A percentile compares a stretch with the other conserved stretches of the same genome.
Conservation (phyloP, 2,329 filamentous ascomycete genomes). For the Rutstroemia sp. region DNA sequence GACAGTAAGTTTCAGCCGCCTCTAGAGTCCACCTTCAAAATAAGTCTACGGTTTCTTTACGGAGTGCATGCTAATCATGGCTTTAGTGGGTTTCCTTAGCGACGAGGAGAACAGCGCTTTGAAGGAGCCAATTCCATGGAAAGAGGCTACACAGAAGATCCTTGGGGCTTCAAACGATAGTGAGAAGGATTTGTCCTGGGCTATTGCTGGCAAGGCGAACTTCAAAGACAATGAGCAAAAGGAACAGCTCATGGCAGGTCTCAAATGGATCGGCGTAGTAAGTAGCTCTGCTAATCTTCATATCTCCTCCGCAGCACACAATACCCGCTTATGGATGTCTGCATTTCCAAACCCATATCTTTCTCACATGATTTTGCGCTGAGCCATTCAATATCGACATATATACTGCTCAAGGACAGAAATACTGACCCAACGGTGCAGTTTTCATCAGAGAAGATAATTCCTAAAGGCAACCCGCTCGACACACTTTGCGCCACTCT, state of each 20-base stretch:
- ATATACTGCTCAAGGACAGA: too few relatives aligned
- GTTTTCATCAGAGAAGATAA: slow-evolving; percentile 63
- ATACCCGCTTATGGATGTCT: too few relatives aligned
- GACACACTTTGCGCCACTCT: slow-evolving; percentile 87
- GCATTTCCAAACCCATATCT: too few relatives aligned
- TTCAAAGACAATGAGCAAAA: slow-evolving; percentile 64
- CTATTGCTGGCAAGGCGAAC: slow-evolving; percentile 67
- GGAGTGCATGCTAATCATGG: too few relatives aligned
- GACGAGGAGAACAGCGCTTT: slow-evolving; percentile 54
- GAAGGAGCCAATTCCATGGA: slow-evolving; percentile 67
- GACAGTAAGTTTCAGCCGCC: slow-evolving; percentile 40
- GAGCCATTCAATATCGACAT: too few relatives aligned
- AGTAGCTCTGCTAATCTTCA: too few relatives aligned
- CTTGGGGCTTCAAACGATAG: slow-evolving; percentile 59
- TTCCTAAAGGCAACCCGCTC: slow-evolving; percentile 68
- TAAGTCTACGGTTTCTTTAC: too few relatives aligned
- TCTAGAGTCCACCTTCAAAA: too few relatives aligned
- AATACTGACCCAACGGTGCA: too few relatives aligned
- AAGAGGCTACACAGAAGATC: slow-evolving; percentile 73
- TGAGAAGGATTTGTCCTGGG: slow-evolving; percentile 63
- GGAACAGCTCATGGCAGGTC: slow-evolving; percentile 60
- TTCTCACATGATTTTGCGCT: too few relatives aligned
- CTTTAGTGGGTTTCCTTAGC: slow-evolving; percentile 64
- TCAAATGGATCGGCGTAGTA: slow-evolving; percentile 60
- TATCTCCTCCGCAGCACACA: too few relatives aligned